These are phyloP conservation scores for Hyaloscypha variabilis DNA, from an alignment of 495 filamentous ascomycete genomes.

Conservation along the genomic window DNA sequence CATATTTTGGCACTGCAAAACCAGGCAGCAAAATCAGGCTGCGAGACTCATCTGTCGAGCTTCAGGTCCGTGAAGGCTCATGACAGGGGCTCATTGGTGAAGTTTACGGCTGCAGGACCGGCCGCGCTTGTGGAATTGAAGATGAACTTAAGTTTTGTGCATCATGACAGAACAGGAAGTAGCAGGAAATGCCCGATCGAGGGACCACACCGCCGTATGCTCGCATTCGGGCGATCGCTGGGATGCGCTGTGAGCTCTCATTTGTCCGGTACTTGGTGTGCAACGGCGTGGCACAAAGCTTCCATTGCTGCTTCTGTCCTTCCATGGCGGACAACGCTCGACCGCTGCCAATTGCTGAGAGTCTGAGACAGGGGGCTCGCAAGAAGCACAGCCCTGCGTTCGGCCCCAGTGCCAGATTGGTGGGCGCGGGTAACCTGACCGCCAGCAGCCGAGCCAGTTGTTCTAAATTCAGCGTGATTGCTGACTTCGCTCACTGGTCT, in stretches of 20 bases:
- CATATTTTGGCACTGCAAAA: slow-evolving; percentile 11
- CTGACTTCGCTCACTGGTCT: neutral
- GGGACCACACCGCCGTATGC: slow-evolving; percentile 8
- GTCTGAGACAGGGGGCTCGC: neutral
- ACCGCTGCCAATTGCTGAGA: neutral
- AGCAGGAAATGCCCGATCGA: neutral
- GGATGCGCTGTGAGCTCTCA: slow-evolving; percentile 9
- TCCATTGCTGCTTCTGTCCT: neutral
- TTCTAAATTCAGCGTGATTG: neutral
- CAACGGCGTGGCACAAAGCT: slow-evolving; percentile 3
- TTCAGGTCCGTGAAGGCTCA: neutral
- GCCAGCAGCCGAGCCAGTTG: neutral
- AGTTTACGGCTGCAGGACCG: slow-evolving; percentile 24
- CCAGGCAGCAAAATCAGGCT: too few species aligned
- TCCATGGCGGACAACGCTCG: neutral
- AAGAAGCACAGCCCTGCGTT: slow-evolving; percentile 2
- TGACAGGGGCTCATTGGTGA: slow-evolving; percentile 19
- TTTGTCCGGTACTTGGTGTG: slow-evolving; percentile 29
- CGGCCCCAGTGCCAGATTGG: neutral
- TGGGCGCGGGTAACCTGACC: neutral
- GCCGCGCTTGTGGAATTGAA: neutral
- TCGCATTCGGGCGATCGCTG: neutral
- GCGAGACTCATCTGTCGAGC: neutral
- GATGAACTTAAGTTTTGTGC: neutral
- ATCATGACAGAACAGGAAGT: neutral